Percentiles rank a stretch among this genome's conserved stretches.
These are phyloP conservation scores for Daldinia childiae DNA, from an alignment of 495 filamentous ascomycete genomes.

Conservation along the genomic window DNA sequence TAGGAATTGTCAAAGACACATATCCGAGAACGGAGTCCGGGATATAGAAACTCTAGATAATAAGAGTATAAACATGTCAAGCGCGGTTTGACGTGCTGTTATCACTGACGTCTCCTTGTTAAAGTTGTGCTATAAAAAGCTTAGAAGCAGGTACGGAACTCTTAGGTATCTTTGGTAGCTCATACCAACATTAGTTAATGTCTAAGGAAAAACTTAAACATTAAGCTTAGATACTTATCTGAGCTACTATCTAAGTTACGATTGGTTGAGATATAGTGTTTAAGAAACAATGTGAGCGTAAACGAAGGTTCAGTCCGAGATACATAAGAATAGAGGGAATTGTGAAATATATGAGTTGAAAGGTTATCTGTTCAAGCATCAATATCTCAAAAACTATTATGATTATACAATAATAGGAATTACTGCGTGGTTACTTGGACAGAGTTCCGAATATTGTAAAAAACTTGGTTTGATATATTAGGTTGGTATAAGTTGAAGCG, in stretches of 20 bases:
- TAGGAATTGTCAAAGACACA: background rate
- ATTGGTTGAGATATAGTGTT: background rate
- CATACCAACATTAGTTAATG: background rate
- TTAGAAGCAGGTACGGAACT: slow-evolving; percentile 5
- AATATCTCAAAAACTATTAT: too few relatives aligned
- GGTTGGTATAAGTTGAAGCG: too few relatives aligned
- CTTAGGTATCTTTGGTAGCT: background rate
- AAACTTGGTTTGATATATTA: too few relatives aligned
- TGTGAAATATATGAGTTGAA: background rate
- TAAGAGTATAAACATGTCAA: background rate
- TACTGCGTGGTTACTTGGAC: too few relatives aligned
- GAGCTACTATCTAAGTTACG: background rate
- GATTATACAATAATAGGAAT: too few relatives aligned
- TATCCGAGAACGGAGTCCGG: slow-evolving; percentile 1
- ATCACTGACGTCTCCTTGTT: background rate
- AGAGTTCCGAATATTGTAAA: too few relatives aligned
- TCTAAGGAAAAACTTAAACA: background rate
- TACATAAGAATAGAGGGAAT: background rate
- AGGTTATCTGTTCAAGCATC: background rate
- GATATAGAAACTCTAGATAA: slow-evolving; percentile 24
- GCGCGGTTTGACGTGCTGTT: background rate
- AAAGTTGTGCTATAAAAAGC: background rate
- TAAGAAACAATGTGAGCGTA: background rate
- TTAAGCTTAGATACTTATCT: slow-evolving; percentile 15
- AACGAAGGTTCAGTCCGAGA: background rate